Evolutionary conservation across 2,329 filamentous ascomycete species (phyloP).

Genomic region (Ophiostoma ulmi): DNA sequence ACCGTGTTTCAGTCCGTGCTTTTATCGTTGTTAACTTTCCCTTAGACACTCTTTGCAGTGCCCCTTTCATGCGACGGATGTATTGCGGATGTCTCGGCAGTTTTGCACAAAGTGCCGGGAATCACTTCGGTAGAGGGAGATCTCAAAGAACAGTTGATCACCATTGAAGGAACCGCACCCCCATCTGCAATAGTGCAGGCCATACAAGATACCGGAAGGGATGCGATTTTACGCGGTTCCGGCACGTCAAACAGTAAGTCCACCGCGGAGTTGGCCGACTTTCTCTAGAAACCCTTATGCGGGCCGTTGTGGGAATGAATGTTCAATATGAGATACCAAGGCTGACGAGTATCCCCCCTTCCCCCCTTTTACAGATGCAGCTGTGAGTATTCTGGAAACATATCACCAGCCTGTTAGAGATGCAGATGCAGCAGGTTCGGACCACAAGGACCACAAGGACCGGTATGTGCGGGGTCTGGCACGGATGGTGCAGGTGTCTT

Average conservation of each 20-base stretch:
- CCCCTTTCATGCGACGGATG: slow-evolving; percentile 88
- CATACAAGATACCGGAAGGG: slow-evolving; percentile 83
- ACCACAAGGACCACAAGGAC: slow-evolving; percentile 34
- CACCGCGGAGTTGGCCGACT: background rate
- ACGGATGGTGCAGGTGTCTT: slow-evolving; percentile 86
- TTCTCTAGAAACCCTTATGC: too few relatives aligned
- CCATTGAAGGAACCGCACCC: slow-evolving; percentile 80
- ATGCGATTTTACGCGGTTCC: slow-evolving; percentile 88
- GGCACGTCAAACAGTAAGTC: slow-evolving; percentile 75
- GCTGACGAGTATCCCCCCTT: background rate
- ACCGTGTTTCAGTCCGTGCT: slow-evolving; percentile 6
- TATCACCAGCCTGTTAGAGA: slow-evolving; percentile 33
- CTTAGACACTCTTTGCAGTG: slow-evolving; percentile 86
- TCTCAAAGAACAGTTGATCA: slow-evolving; percentile 75
- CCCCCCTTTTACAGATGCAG: slow-evolving; percentile 52
- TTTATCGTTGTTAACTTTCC: background rate
- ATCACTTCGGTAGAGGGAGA: slow-evolving; percentile 79
- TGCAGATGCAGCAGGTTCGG: slow-evolving; percentile 26
- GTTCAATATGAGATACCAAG: background rate
- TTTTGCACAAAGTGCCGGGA: slow-evolving; percentile 70
- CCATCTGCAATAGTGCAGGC: slow-evolving; percentile 85
- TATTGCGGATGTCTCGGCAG: slow-evolving; percentile 76
- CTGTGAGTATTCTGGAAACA: slow-evolving; percentile 94
- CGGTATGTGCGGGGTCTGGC: slow-evolving; percentile 75
- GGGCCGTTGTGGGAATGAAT: background rate